Evolutionary conservation across 345 rosid species (phyloP).

Genomic region (Eucalyptus virginea): DNA sequence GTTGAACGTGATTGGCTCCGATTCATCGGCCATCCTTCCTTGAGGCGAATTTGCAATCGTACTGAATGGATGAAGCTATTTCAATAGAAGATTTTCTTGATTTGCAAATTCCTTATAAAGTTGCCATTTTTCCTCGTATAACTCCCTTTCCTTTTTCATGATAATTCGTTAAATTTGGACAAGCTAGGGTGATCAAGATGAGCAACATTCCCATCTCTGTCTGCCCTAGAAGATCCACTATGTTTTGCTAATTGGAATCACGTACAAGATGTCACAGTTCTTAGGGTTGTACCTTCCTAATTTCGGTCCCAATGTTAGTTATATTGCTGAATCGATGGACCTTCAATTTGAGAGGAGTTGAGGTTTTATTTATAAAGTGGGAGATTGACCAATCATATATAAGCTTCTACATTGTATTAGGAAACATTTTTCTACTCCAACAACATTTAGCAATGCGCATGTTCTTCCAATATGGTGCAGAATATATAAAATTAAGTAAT

Average conservation of each 20-base stretch:
- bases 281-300: not conserved
- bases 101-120: not conserved
- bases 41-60: not conserved
- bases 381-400: not conserved
- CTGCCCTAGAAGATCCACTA: not conserved
- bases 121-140: not conserved
- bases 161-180: not conserved
- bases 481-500: not conserved
- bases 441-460: not conserved
- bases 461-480: not conserved
- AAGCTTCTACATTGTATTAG: not conserved
- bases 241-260: not conserved
- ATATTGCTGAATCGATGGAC: not conserved
- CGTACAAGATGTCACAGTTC: not conserved
- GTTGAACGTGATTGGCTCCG: not conserved
- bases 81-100: not conserved
- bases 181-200: not conserved
- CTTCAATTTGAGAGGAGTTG: not conserved
- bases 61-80: not conserved
- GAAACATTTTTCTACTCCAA: not conserved
- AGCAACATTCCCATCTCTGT: not conserved
- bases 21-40: not conserved
- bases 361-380: not conserved
- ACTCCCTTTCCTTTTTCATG: not conserved
- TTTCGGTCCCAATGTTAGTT: not conserved